Evolutionary conservation across 2,329 filamentous ascomycete genomes (phyloP).

Genomic region (Cryphonectria parasitica): DNA sequence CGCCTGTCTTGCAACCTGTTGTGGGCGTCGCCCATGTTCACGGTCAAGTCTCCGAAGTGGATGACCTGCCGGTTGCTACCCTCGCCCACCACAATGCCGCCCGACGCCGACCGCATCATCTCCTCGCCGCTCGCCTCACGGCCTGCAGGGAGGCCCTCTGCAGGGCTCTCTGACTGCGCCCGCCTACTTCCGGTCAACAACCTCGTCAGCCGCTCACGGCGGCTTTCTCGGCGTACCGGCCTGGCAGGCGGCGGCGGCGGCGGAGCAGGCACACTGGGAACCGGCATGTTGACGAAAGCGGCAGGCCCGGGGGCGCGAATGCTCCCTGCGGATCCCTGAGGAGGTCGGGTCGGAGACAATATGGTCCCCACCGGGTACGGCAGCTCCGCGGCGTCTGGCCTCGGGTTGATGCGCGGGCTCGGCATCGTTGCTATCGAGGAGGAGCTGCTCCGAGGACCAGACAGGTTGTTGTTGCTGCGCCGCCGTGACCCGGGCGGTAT

Average conservation of each 20-base stretch:
- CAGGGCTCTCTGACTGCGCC: slow-evolving; percentile 21
- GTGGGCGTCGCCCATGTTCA: slow-evolving; percentile 1
- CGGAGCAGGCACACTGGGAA: background rate
- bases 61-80: slow-evolving; percentile 26
- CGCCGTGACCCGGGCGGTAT: slow-evolving; percentile 11
- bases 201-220: slow-evolving; percentile 11
- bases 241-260: background rate
- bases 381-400: slow-evolving; percentile 13
- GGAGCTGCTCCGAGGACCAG: slow-evolving; percentile 37
- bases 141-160: background rate
- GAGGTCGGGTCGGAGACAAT: slow-evolving; percentile 15
- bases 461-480: slow-evolving; percentile 16
- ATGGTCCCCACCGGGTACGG: slow-evolving; percentile 11
- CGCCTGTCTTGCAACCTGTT: slow-evolving; percentile 22
- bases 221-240: background rate
- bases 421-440: slow-evolving; percentile 52
- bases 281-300: slow-evolving; percentile 9
- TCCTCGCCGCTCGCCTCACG: slow-evolving; percentile 29
- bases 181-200: slow-evolving; percentile 5
- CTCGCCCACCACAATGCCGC: slow-evolving; percentile 33
- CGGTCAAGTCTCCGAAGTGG: slow-evolving; percentile 10
- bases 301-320: background rate
- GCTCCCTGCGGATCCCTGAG: slow-evolving; percentile 11
- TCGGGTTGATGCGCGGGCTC: slow-evolving; percentile 40
- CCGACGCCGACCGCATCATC: slow-evolving; percentile 32